phyloP scores from a whole-genome alignment of 2,329 filamentous ascomycete genomes.

The Penicillium italicum region DNA sequence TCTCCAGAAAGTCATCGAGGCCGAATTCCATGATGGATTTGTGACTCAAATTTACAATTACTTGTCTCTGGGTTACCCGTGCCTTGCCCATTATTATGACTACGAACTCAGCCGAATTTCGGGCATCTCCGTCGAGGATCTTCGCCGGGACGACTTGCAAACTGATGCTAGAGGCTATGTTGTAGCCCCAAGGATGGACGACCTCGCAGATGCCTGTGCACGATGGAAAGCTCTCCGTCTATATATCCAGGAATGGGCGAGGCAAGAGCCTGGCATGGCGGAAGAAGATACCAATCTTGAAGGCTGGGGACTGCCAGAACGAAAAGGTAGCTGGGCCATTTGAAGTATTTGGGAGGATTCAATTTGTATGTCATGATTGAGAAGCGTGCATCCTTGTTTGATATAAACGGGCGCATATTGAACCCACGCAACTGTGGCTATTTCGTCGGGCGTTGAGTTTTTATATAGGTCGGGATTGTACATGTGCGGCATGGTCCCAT shows the following conservation, averaged over 20 bases:
- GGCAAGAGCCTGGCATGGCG: conserved; percentile 72
- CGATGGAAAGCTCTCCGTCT: conserved; percentile 79
- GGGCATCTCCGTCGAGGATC: conserved; percentile 62
- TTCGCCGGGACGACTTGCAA: conserved; percentile 67
- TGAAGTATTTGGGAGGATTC: conserved; percentile 29
- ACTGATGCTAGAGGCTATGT: conserved; percentile 71
- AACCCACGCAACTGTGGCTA: background rate
- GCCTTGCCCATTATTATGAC: conserved; percentile 77
- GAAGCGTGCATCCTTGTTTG: background rate
- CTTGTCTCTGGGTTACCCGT: conserved; percentile 85
- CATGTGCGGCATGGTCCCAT: background rate
- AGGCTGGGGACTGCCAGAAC: conserved; percentile 61
- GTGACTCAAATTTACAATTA: conserved; percentile 98
- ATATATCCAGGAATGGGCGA: conserved; percentile 87
- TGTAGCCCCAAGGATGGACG: conserved; percentile 49
- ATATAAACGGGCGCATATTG: background rate
- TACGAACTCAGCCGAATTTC: conserved; percentile 80
- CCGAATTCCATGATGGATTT: conserved; percentile 77
- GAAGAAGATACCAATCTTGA: conserved; percentile 53
- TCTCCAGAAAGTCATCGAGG: conserved; percentile 47
- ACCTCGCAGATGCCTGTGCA: conserved; percentile 54
- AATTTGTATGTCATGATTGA: background rate
- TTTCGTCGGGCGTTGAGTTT: background rate
- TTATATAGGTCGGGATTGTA: background rate
- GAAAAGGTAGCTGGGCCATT: conserved; percentile 67